Base-by-base conservation (phyloP, 208 protist genomes). In the Leishmania amazonensis region DNA sequence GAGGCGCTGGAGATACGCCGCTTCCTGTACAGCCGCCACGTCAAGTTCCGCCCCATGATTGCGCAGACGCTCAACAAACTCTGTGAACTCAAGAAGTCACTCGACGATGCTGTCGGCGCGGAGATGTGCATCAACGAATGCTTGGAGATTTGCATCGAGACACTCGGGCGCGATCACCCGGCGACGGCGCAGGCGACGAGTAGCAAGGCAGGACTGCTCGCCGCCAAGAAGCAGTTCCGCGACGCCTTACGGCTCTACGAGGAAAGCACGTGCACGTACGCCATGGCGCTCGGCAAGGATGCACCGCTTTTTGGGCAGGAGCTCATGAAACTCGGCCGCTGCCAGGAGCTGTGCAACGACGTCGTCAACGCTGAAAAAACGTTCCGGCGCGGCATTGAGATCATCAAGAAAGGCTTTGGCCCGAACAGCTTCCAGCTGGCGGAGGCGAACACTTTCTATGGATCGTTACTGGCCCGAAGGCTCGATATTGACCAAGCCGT, bases 51-150 rank as follows among this genome's bases (percentile, higher is more conserved):
- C 49, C 93, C 95, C 47, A 96, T 97, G 82, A 97, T 97, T 85
- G 95, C 95, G 60, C 95, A 97, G 83, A 97, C 95, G 49, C 88
- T 97, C 21, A 96, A 96, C 87, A 97, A 97, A 77, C 86, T 97
- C 24, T 94, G 89, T 78, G 95, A 97, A 81, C 84, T 97, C 45
- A 94, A 94, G 74, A 96, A 96, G 81, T 80, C 90, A 19, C 89
- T 95, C 38, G 88, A 94, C 80, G 95, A 97, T 80, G 82, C 86
- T 31, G 89, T 91, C 3, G 95, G 93, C 15, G 95, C 95, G 35
- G 95, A 97, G 81, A 90, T 96, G 91, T 94, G 89, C 89, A 96
- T 97, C 74, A 94, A 86, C 73, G 95, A 97, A 81, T 97, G 93
- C 79, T 80, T 97, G 19, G 83, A 93, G 28, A 95, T 97, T 28